Percentiles rank a stretch among this genome's conserved stretches.
phyloP scores from a whole-genome alignment of 2,329 filamentous ascomycete species.

The Botrytis deweyae region DNA sequence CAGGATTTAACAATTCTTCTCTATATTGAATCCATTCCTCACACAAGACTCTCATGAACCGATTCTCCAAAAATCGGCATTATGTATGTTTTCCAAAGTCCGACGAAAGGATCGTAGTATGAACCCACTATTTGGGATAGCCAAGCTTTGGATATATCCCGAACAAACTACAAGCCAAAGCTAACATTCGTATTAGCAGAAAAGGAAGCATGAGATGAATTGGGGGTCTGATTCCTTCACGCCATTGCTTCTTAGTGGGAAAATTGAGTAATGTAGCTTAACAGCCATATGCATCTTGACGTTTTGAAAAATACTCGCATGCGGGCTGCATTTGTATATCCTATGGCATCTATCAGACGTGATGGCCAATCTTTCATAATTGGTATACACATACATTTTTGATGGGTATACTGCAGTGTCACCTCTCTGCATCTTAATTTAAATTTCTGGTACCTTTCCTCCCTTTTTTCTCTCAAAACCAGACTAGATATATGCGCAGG shows the following conservation, averaged over 20 bases:
- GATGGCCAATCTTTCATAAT: neutral
- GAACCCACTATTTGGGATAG: neutral
- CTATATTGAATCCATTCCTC: neutral
- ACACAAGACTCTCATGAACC: neutral
- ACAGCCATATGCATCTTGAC: neutral
- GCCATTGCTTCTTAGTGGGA: neutral
- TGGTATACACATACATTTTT: neutral
- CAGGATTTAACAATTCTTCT: neutral
- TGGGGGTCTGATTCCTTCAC: neutral
- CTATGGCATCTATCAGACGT: neutral
- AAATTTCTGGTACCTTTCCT: constrained; percentile 1
- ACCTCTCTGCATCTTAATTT: neutral
- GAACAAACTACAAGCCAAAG: neutral
- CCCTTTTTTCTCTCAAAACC: neutral
- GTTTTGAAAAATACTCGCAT: neutral
- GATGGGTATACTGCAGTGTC: neutral
- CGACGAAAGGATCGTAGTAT: neutral
- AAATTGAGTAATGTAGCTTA: neutral
- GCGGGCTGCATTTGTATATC: neutral
- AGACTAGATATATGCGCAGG: neutral
- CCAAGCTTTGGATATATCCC: neutral
- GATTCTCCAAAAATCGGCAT: neutral
- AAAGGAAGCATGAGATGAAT: neutral
- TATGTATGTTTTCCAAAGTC: neutral
- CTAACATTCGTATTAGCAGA: neutral